Percentiles rank a stretch among this genome's conserved stretches.
phyloP scores from a whole-genome alignment of 495 filamentous ascomycete species.

The Lentithecium fluviatile region DNA sequence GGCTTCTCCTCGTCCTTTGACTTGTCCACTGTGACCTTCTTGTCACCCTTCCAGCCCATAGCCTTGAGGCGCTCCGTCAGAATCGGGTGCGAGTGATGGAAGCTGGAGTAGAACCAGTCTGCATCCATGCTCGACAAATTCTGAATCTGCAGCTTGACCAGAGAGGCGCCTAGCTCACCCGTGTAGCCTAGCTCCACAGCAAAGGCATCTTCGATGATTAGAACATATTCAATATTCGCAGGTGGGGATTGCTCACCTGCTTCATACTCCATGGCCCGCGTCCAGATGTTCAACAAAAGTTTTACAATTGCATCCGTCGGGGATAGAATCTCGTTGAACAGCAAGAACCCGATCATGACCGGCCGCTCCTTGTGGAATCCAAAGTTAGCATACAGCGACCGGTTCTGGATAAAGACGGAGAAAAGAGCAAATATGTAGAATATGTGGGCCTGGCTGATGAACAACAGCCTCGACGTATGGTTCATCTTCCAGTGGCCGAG shows the following conservation, averaged over 20 bases:
- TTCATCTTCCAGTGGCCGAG: slow-evolving; percentile 95
- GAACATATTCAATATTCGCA: background rate
- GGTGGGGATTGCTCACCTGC: slow-evolving; percentile 60
- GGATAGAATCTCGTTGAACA: slow-evolving; percentile 90
- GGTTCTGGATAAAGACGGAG: slow-evolving; percentile 95
- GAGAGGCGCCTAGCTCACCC: slow-evolving; percentile 75
- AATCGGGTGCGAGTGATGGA: slow-evolving; percentile 97
- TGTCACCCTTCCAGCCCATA: slow-evolving; percentile 73
- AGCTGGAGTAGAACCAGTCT: slow-evolving; percentile 95
- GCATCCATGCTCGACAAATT: slow-evolving; percentile 98
- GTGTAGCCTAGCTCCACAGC: slow-evolving; percentile 81
- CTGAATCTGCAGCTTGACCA: slow-evolving; percentile 97
- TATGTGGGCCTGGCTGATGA: slow-evolving; percentile 75
- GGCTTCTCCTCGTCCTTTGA: slow-evolving; percentile 44
- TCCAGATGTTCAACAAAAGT: slow-evolving; percentile 93
- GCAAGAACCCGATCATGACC: slow-evolving; percentile 92
- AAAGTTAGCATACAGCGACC: slow-evolving; percentile 83
- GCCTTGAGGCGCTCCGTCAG: slow-evolving; percentile 89
- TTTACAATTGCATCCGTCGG: slow-evolving; percentile 92
- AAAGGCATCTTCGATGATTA: slow-evolving; percentile 62
- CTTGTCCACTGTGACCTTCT: slow-evolving; percentile 49
- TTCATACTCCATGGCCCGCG: slow-evolving; percentile 90
- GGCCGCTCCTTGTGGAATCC: slow-evolving; percentile 83
- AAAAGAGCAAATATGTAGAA: slow-evolving; percentile 97
- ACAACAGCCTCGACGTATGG: slow-evolving; percentile 90